Evolutionary conservation across 75 land plant genomes (phyloP).

Genomic region (Pinus taeda): DNA sequence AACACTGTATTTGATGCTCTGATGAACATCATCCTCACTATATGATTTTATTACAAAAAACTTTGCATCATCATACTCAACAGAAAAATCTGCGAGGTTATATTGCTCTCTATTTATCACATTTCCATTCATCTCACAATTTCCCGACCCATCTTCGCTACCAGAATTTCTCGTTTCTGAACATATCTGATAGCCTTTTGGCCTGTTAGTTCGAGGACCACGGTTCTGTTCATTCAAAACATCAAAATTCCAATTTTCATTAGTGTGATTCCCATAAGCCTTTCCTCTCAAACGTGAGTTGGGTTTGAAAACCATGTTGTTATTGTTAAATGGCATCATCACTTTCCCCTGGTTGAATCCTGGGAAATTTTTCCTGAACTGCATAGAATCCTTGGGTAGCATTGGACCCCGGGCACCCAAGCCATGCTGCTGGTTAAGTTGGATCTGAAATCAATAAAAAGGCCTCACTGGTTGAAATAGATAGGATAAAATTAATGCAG

Average conservation of each 20-base stretch:
- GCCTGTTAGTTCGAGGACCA: constrained; percentile 80
- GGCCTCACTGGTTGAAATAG: not conserved
- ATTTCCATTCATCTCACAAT: constrained; percentile 18
- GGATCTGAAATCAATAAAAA: constrained; percentile 6
- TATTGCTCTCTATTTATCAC: constrained; percentile 38
- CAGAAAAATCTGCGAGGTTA: constrained; percentile 32
- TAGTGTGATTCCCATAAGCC: constrained; percentile 34
- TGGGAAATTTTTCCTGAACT: constrained; percentile 1
- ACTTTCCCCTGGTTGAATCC: constrained; percentile 11
- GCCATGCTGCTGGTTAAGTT: constrained; percentile 11
- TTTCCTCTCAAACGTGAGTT: constrained; percentile 56
- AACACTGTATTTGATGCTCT: constrained; percentile 31
- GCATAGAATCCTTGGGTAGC: not conserved
- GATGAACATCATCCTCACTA: constrained; percentile 38
- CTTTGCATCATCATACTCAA: constrained; percentile 19
- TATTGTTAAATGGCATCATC: constrained; percentile 10
- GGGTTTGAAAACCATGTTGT: constrained; percentile 36
- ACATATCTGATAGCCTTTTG: constrained; percentile 46
- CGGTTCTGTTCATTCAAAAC: constrained; percentile 82
- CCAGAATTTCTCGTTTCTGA: constrained; percentile 19
- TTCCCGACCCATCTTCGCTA: constrained; percentile 38
- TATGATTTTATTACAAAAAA: constrained; percentile 32
- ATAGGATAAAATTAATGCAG: not conserved
- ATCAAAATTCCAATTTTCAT: constrained; percentile 69
- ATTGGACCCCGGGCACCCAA: not conserved